Conservation (phyloP, 805 yeast genomes). For the Maudiozyma turicensis region DNA sequence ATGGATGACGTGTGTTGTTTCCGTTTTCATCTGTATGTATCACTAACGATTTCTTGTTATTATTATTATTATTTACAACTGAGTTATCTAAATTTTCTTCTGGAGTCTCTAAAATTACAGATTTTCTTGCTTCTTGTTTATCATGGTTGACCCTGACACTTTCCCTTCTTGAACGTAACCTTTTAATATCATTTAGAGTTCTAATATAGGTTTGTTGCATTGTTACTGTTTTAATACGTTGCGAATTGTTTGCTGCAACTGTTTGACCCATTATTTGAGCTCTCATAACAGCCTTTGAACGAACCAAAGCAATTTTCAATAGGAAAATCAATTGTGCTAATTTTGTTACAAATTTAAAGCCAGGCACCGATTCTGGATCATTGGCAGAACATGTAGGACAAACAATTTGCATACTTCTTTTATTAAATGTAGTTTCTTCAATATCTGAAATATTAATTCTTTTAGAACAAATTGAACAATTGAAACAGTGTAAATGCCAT, state of each 20-base stretch:
- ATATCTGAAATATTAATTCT: conserved; percentile 31
- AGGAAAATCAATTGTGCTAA: conserved; percentile 67
- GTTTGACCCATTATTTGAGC: conserved; percentile 22
- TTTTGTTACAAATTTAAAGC: conserved; percentile 55
- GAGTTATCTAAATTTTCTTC: conserved; percentile 18
- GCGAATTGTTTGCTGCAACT: conserved; percentile 3
- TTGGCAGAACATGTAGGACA: conserved; percentile 57
- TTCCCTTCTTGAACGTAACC: conserved; percentile 66
- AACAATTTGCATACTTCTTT: conserved; percentile 30
- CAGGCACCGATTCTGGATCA: conserved; percentile 40
- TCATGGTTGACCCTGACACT: conserved; percentile 39
- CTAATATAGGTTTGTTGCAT: conserved; percentile 49
- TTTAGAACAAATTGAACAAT: conserved; percentile 51
- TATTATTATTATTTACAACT: not conserved
- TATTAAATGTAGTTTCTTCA: conserved; percentile 40
- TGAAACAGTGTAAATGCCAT: conserved; percentile 77
- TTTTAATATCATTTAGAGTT: conserved; percentile 66
- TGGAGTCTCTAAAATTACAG: conserved; percentile 51
- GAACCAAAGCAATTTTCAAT: conserved; percentile 71
- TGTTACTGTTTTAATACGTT: conserved; percentile 13
- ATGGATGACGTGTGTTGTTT: not conserved
- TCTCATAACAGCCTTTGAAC: conserved; percentile 57
- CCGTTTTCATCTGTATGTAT: not conserved
- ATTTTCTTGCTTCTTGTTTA: conserved; percentile 54
- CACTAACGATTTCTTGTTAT: conserved; percentile 22